Evolutionary conservation across 1,139 yeast species (phyloP), one percentile per base, ranked within the genome.

Genomic region (Saccharomycopsis crataegensis): DNA sequence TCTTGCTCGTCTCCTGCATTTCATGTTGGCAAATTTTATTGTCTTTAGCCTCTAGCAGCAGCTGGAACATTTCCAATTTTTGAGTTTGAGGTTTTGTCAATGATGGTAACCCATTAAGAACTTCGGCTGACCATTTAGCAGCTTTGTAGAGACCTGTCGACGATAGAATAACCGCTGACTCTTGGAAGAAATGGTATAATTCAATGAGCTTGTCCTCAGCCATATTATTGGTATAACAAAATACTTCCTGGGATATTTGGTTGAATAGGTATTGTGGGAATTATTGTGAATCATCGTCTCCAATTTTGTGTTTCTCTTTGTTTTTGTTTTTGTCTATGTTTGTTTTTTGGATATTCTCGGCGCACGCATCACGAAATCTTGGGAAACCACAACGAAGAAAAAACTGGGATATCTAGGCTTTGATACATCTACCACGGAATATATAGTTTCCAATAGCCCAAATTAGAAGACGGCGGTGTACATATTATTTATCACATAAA

Each of bases 61-160:
- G 37, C 16, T 50, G 51, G 46, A 47, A 52, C 59, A 49, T 58
- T 54, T 55, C 41, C 46, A 55, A 46, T 47, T 55, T 58, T 43
- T 58, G 51, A 28, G 62, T 37, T 43, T 56, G 45, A 12, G 48
- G 7, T 32, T 49, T 49, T n/a, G 46, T 50, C 49, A 64, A 55
- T 16, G 59, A 61, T 1, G 57, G 60, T 57, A 79, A 62, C 0
- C 82, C 82, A 64, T 77, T 78, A 37, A 87, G 71, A 0, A 95
- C 95, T 64, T 89, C 96, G 1, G 89, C 83, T 1, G 80, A 68
- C 96, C 96, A 88, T 72, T 87, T 88, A 7, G 93, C 77, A n/a
- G 58, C 40, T 38, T 46, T 46, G 37, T 53, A 49, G 12, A 53
- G 36, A 11, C 56, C 58, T 6, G 44, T 42, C 7, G 52, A 49